Conservation (phyloP, 1,284 basidiomycete genomes). For the Boletus sp. region DNA sequence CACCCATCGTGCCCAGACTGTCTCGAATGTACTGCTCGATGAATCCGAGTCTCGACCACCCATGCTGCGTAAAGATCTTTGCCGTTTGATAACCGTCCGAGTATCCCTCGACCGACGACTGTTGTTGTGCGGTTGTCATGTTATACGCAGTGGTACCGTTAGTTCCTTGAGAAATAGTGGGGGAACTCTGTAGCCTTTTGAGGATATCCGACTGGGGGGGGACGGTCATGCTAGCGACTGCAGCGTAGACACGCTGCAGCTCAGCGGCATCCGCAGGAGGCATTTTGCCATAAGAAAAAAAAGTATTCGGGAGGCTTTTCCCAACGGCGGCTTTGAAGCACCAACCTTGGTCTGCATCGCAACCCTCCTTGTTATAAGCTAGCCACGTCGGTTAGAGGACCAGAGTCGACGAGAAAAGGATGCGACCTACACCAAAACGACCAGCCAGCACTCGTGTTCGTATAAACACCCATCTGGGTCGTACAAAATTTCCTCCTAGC, state of each 20-base stretch:
- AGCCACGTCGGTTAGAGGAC: not conserved
- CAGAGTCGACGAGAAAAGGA: not conserved
- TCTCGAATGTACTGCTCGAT: constrained; percentile 59
- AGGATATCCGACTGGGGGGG: constrained; percentile 17
- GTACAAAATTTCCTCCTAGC: constrained; percentile 57
- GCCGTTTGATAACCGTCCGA: constrained; percentile 61
- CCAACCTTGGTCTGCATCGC: constrained; percentile 58
- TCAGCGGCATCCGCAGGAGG: constrained; percentile 10
- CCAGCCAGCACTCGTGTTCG: constrained; percentile 61
- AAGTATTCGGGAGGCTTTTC: constrained; percentile 50
- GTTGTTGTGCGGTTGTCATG: constrained; percentile 13
- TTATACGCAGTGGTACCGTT: constrained; percentile 6
- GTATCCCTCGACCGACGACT: constrained; percentile 47
- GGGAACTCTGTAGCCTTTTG: constrained; percentile 4
- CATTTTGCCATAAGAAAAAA: constrained; percentile 48
- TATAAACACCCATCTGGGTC: constrained; percentile 60
- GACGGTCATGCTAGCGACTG: constrained; percentile 12
- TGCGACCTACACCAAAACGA: constrained; percentile 67
- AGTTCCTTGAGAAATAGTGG: not conserved
- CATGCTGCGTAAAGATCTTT: constrained; percentile 53
- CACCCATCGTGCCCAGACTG: constrained; percentile 38
- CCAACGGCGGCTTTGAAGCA: constrained; percentile 63
- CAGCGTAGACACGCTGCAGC: constrained; percentile 18
- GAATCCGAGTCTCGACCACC: constrained; percentile 63
- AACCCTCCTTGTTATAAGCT: constrained; percentile 56